These are phyloP conservation scores for Podospora anserina DNA, from an alignment of 495 filamentous ascomycete genomes.

Conservation along the genomic window DNA sequence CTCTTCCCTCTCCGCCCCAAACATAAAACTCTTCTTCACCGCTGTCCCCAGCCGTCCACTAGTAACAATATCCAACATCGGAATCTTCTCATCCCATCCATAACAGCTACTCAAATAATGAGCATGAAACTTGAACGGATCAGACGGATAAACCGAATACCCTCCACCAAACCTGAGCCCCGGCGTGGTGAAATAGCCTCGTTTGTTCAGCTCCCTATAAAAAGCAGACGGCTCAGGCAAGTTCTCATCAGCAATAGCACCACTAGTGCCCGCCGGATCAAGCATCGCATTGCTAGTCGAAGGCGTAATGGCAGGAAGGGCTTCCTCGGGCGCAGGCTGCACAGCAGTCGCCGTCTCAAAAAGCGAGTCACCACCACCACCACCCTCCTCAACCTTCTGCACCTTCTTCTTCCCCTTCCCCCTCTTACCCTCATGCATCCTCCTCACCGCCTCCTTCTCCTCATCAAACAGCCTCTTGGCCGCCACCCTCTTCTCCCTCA, in stretches of 20 bases:
- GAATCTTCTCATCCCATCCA: slow-evolving; percentile 82
- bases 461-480: slow-evolving; percentile 39
- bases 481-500: slow-evolving; percentile 41
- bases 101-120: slow-evolving; percentile 79
- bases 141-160: slow-evolving; percentile 91
- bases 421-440: slow-evolving; percentile 32
- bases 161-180: slow-evolving; percentile 93
- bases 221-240: slow-evolving; percentile 52
- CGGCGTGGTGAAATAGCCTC: slow-evolving; percentile 82
- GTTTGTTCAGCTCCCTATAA: slow-evolving; percentile 72
- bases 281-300: slow-evolving; percentile 29
- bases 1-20: slow-evolving; percentile 58
- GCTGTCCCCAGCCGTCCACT: slow-evolving; percentile 86
- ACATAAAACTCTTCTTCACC: slow-evolving; percentile 91
- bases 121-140: slow-evolving; percentile 89
- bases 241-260: slow-evolving; percentile 26
- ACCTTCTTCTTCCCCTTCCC: slow-evolving; percentile 24
- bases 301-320: slow-evolving; percentile 27
- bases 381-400: slow-evolving; percentile 20
- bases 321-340: slow-evolving; percentile 8
- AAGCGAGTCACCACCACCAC: slow-evolving; percentile 39
- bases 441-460: slow-evolving; percentile 37
- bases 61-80: slow-evolving; percentile 76
- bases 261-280: slow-evolving; percentile 32
- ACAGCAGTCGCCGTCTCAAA: slow-evolving; percentile 33